Conservation (phyloP, 441 rosid genomes). For the Adansonia rubrostipa region DNA sequence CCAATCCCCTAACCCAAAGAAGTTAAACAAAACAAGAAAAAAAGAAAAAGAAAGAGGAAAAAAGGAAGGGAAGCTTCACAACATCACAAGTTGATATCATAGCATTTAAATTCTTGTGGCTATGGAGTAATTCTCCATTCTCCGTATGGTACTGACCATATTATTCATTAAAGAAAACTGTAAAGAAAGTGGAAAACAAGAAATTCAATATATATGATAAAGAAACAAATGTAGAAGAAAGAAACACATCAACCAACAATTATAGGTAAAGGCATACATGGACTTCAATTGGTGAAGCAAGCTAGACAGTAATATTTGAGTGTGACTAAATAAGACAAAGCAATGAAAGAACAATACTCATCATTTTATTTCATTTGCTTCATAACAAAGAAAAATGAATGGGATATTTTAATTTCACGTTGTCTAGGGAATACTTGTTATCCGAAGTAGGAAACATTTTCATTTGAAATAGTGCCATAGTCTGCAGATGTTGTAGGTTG, state of each 20-base stretch:
- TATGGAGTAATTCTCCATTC: background rate
- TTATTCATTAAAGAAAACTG: background rate
- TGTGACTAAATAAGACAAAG: constrained; percentile 23
- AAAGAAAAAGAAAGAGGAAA: too few species aligned
- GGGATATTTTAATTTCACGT: constrained; percentile 31
- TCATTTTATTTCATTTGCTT: constrained; percentile 37
- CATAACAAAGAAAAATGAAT: constrained; percentile 41
- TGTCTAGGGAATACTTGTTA: constrained; percentile 31
- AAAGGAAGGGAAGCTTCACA: background rate
- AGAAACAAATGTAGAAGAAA: constrained; percentile 29
- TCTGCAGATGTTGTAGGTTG: constrained; percentile 48
- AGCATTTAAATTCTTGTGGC: too few species aligned
- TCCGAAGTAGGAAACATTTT: constrained; percentile 77
- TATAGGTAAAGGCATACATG: constrained; percentile 22
- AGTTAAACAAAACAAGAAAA: too few species aligned
- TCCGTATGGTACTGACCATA: background rate
- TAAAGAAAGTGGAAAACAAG: constrained; percentile 31
- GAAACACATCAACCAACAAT: constrained; percentile 37
- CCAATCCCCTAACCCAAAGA: background rate
- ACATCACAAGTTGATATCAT: background rate
- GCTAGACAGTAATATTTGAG: constrained; percentile 19
- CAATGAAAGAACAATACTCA: constrained; percentile 26
- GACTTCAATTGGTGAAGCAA: constrained; percentile 17
- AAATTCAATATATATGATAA: constrained; percentile 17
- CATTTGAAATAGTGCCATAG: constrained; percentile 63